phyloP scores from a whole-genome alignment of 192 early-diverging fungal genomes.

The Linnemannia hyalina region DNA sequence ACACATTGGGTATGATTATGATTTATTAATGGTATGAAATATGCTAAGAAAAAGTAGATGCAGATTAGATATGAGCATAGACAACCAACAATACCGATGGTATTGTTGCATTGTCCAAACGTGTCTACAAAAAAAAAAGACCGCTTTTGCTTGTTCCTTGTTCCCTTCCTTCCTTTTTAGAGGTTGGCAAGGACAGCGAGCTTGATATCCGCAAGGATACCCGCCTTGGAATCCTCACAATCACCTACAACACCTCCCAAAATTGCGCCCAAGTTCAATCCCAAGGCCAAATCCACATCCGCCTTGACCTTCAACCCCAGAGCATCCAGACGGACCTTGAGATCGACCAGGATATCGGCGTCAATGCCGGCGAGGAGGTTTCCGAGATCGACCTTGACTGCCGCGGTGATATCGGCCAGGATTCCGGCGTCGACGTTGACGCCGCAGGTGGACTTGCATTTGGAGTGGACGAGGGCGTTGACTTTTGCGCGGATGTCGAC shows the following conservation, averaged over 20 bases:
- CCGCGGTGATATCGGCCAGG: constrained; percentile 13
- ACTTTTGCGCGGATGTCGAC: constrained; percentile 9
- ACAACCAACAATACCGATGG: not conserved
- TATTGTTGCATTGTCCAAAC: not conserved
- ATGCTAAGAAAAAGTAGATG: not conserved
- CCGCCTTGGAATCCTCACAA: constrained; percentile 4
- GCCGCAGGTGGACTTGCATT: constrained; percentile 3
- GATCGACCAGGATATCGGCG: constrained; percentile 15
- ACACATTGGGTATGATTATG: not conserved
- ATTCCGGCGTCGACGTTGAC: constrained; percentile 3
- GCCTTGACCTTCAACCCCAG: constrained; percentile 23
- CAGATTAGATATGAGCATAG: not conserved
- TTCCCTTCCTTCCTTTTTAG: not conserved
- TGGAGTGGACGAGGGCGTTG: not conserved
- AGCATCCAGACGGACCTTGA: constrained; percentile 4
- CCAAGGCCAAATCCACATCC: constrained; percentile 4
- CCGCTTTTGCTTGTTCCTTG: not conserved
- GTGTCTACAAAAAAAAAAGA: not conserved
- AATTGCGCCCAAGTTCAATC: constrained; percentile 10
- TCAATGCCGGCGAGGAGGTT: constrained; percentile 12
- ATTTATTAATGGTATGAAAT: not conserved
- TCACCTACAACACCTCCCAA: constrained; percentile 1
- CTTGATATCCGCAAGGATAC: constrained; percentile 2
- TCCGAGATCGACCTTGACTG: constrained; percentile 15
- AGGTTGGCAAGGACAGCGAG: constrained; percentile 2